Base-by-base conservation (phyloP, 1,284 basidiomycete genomes). In the Ceratobasidium sp. region DNA sequence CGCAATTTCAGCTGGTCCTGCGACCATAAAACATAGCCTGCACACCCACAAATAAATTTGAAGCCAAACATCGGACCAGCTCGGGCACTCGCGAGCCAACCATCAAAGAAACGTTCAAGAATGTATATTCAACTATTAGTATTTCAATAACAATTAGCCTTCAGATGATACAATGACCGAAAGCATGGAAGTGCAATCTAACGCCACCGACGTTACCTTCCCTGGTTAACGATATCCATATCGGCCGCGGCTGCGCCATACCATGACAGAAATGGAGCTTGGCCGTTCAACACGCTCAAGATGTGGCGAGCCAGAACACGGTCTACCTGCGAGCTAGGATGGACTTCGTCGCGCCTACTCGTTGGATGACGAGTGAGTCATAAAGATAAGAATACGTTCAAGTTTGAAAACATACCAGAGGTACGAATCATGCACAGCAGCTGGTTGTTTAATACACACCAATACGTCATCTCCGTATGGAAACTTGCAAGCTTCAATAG, bases 311-410 rank as follows among this genome's bases (percentile, higher is more conserved):
- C 71, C 17, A 74, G 48, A 40, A 74, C 40, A 4, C 48, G 71
- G 50, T 62, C 42, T 10, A 61, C 61, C 28, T 54, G 44, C 7
- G 28, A 46, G 20, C 57, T 64, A 26, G 48, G 48, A 33, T 74
- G 71, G 5, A 74, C 40, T 42, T 74, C 71, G 26, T 74, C 71
- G 46, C 71, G 54, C 71, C 71, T 74, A 12, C 17, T 26, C 17
- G 54, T 5, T 38, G 38, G 33, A 6, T 7, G 33, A 33, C 12
- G 62, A 28, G 6, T 15, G 40, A 3, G 44, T 23, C n/a, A n/a
- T n/a, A 46, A 5, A 12, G 9, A 26, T 4, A n/a, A 15, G 3
- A 3, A 9, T 2, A 3, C 10, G 1, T 59, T 17, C n/a, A n/a
- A 23, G 10, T 13, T 59, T 23, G 12, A 50, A 48, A 28, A 50